phyloP scores from a whole-genome alignment of 208 protist genomes.

The Trypanosoma melophagium region DNA sequence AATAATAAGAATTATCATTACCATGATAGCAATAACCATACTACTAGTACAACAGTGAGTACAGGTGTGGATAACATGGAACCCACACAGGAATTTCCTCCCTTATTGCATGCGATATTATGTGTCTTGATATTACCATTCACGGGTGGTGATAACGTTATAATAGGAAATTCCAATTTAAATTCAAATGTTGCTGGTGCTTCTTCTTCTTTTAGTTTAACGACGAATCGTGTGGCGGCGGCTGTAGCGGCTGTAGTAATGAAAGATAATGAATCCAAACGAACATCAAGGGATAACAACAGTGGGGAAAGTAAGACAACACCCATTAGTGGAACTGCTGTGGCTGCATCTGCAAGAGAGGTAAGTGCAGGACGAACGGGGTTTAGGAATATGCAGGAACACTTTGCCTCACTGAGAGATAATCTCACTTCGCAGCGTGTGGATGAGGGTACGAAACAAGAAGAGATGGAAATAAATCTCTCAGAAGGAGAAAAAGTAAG shows the following conservation, averaged over 20 bases:
- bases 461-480: no score
- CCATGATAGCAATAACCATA: no score
- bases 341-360: background rate
- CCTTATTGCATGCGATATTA: conserved; percentile 12
- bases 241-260: background rate
- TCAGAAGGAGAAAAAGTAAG: background rate
- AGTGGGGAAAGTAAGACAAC: background rate
- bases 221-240: background rate
- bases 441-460: no score
- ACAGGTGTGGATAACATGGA: background rate
- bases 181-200: background rate
- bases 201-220: no score
- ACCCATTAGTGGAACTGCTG: no score
- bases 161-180: no score
- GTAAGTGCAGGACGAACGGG: background rate
- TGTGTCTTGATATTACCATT: conserved; percentile 16
- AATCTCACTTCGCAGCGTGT: background rate
- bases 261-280: background rate
- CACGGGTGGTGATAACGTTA: no score
- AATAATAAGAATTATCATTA: background rate
- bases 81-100: conserved; percentile 6
- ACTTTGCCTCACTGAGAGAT: conserved; percentile 10
- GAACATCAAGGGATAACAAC: background rate
- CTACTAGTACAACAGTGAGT: no score
- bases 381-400: conserved; percentile 10